phyloP scores from a whole-genome alignment of 176 grass and related monocot genomes.

The Triticum timopheevii region DNA sequence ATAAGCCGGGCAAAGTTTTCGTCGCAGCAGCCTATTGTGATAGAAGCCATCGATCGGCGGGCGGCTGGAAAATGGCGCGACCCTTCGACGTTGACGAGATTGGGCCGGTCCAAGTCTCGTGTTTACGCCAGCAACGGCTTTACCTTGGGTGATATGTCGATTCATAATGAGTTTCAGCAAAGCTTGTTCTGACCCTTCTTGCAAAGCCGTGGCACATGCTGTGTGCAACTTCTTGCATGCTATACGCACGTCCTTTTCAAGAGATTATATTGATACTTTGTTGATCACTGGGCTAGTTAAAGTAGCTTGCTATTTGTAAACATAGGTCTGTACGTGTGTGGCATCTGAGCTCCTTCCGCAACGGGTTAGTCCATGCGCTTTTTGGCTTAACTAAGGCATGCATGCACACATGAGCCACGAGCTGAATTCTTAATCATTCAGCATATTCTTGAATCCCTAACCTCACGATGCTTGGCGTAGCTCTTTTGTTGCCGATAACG shows the following conservation, averaged over 20 bases:
- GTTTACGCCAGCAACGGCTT: neutral
- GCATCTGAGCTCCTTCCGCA: too few relatives aligned
- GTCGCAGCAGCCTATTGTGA: neutral
- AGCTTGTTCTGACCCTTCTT: neutral
- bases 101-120: neutral
- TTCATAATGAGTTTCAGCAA: neutral
- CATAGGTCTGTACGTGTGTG: too few relatives aligned
- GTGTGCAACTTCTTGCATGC: neutral
- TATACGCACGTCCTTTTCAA: too few relatives aligned
- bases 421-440: neutral
- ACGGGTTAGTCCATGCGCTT: too few relatives aligned
- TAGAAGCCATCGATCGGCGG: neutral
- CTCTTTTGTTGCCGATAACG: too few relatives aligned
- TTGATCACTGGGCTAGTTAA: too few relatives aligned
- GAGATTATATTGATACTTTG: too few relatives aligned
- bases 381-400: neutral
- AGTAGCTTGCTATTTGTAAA: too few relatives aligned
- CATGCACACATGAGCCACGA: neutral
- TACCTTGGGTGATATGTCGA: neutral
- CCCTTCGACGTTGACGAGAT: neutral
- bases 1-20: neutral
- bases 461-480: too few relatives aligned
- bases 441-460: too few relatives aligned
- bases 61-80: neutral
- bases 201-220: too few relatives aligned